Evolutionary conservation across 148 eudicot species (phyloP), one percentile per base, ranked within the genome.

Genomic region (Heliamphora exappendiculata): DNA sequence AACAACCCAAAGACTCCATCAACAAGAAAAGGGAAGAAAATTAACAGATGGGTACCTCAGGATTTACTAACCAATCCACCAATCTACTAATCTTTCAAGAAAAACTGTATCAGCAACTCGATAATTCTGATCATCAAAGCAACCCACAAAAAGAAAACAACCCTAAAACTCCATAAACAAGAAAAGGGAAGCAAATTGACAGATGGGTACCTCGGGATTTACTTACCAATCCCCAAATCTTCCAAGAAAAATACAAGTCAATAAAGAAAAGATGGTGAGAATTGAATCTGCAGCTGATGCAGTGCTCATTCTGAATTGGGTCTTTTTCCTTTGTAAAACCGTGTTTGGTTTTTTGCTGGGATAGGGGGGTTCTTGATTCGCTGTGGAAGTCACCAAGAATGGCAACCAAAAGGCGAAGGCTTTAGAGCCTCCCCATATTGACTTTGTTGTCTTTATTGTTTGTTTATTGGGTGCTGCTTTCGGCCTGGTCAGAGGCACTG

Each of bases 21-120:
- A 67, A 67, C 1, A 68, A 14, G 7, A 13, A 41, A 55, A 41
- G 28, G 0, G 1, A 17, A 11, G 33, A 11, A 67, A 22, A 65
- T 39, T 16, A 66, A 4, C 19, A 44, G 72, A 47, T 55, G 73
- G 65, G 51, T 34, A 67, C 59, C 58, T 19, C 36, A 73, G 69
- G 20, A 53, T 74, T 67, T 51, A 79, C 78, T 58, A 44, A 36
- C 74, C 78, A 78, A 79, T 79, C 78, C 67, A 67, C 68, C 36
- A 20, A 4, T 8, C 67, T 7, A n/a, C n/a, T n/a, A n/a, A n/a
- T n/a, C n/a, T n/a, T n/a, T n/a, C n/a, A n/a, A n/a, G n/a, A n/a
- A n/a, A n/a, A n/a, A n/a, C n/a, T n/a, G n/a, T n/a, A n/a, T n/a
- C n/a, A n/a, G n/a, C 17, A 39, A 39, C 42, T 7, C 42, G 7